These are phyloP conservation scores for Colletotrichum sp. DNA, from an alignment of 2,329 filamentous ascomycete species.

Conservation along the genomic window DNA sequence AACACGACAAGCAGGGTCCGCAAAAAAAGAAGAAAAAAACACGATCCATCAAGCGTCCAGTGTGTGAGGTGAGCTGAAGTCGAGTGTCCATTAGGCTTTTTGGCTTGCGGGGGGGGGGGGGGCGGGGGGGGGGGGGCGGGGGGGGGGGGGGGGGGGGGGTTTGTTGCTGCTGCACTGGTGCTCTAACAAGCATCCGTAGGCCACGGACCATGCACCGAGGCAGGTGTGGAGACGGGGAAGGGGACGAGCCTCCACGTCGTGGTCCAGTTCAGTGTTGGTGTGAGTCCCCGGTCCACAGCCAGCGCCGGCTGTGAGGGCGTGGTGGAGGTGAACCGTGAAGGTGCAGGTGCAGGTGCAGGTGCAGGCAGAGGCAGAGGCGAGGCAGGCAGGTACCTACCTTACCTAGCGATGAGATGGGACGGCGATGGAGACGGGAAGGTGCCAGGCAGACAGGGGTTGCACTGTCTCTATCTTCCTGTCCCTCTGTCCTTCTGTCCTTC, in stretches of 20 bases:
- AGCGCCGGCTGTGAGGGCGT: background rate
- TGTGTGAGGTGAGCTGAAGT: background rate
- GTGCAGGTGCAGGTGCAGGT: background rate
- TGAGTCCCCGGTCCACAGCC: background rate
- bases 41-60: background rate
- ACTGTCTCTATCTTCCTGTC: background rate
- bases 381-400: background rate
- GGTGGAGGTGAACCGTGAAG: background rate
- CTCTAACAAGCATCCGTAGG: constrained; percentile 3
- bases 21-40: background rate
- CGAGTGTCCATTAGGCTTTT: background rate
- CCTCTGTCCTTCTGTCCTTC: no score
- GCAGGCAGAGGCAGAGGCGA: background rate
- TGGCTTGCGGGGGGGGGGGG: no score
- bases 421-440: background rate
- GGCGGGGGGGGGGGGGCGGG: no score
- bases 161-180: background rate
- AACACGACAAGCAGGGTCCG: background rate
- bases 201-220: background rate
- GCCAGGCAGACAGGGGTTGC: background rate
- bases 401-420: background rate
- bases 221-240: background rate
- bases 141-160: no score
- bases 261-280: background rate
- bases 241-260: background rate